Base-by-base conservation (phyloP, 1,284 basidiomycete genomes). In the Ceratorhiza oryzae-sativae region DNA sequence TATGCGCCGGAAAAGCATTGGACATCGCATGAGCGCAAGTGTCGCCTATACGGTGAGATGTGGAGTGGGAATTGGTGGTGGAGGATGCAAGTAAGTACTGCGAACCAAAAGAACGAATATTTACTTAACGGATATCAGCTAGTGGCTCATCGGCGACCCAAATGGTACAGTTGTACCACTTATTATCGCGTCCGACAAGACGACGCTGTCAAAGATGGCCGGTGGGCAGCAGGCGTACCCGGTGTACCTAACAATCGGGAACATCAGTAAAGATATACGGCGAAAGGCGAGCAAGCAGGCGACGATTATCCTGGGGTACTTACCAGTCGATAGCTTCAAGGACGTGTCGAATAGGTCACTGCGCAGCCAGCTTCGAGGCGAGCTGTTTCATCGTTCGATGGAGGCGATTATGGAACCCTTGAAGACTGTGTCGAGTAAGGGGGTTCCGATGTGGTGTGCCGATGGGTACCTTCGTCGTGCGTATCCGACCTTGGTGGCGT, bases 361-460 rank as follows among this genome's bases (percentile, higher is more conserved):
- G 15, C 72, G 68, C 3, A 12, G 3, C 1, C 9, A 27, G 6
- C n/a, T 61, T 34, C 23, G 51, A 8, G 63, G 74, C 23, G 49
- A 73, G 18, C 71, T 76, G 1, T 75, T 77, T 32, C 77, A 77
- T 56, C 18, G 56, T 6, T 75, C 73, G 30, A 75, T 77, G 75
- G n/a, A 53, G 25, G 23, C 68, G 2, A 41, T 77, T 3, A 41
- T 76, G 0, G 20, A 73, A 30, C 75, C 76, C 8, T 60, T 77
- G 34, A 34, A 65, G 12, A 25, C n/a, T 0, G 73, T 75, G 5
- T 72, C 71, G 10, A 32, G 32, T 1, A 30, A 70, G 2, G 75
- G 75, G 15, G 56, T 73, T 10, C 23, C 49, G n/a, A 62, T 20
- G 72, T 46, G 36, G 1, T 75, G 75, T 58, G 72, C 75, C 0